Base-by-base conservation (phyloP, 192 early-diverging fungal genomes). In the Polychytrium aggregatum region DNA sequence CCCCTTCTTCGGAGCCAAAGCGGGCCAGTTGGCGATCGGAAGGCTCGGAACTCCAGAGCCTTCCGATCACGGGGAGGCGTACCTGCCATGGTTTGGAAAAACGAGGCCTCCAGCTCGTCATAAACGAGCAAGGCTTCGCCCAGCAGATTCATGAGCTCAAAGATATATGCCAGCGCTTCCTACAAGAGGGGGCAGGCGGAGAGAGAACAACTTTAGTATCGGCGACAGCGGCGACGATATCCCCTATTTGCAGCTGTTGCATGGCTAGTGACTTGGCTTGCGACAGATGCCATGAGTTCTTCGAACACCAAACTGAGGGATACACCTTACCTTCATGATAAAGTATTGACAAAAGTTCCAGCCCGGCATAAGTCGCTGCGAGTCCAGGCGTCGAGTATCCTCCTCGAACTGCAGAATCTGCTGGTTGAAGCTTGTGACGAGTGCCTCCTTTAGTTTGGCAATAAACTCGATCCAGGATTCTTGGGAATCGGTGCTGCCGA, bases 271-370 rank as follows among this genome's bases (percentile, higher is more conserved):
- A n/a, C n/a, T n/a, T n/a, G n/a, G n/a, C n/a, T n/a, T n/a, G n/a
- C n/a, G n/a, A n/a, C n/a, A n/a, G n/a, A n/a, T n/a, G n/a, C n/a
- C n/a, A n/a, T n/a, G n/a, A n/a, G n/a, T n/a, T n/a, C n/a, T n/a
- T n/a, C n/a, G n/a, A n/a, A n/a, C n/a, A n/a, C n/a, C n/a, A n/a
- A n/a, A n/a, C n/a, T n/a, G n/a, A n/a, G n/a, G n/a, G 11, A 33
- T 4, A 11, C 6, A 33, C 11, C 25, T 16, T 45, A 83, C 81
- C 65, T 98, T 98, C 43, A 93, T 59, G 37, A 96, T 80, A 59
- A 99, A 99, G 60, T 91, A 97, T 39, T 77, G 82, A 62, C 93
- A 97, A 64, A 95, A 99, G 62, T 99, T 99, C 96, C 96, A 99
- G 0, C 96, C 96, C 5, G 94, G 92, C 65, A 97, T 78, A 46